phyloP scores from a whole-genome alignment of 2,329 filamentous ascomycete species.

The Colletotrichum sp. region DNA sequence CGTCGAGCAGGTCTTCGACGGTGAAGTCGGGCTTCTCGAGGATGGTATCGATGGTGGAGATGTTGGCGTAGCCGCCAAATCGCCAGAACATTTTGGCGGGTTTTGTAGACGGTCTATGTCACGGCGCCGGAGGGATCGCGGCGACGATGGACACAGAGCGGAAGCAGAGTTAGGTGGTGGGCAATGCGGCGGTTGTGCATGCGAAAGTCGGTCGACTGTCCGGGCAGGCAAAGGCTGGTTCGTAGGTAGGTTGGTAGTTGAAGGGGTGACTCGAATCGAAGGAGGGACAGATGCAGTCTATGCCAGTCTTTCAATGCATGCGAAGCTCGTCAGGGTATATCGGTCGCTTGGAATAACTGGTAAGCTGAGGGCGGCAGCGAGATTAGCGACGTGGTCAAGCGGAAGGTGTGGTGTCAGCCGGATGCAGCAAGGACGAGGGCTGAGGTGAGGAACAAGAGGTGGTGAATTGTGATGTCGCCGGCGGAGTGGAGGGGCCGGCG shows the following conservation, averaged over 20 bases:
- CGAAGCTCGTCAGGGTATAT: slow-evolving; percentile 17
- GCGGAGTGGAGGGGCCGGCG: slow-evolving; percentile 20
- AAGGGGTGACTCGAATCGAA: not conserved
- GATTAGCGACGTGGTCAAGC: not conserved
- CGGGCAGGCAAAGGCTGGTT: not conserved
- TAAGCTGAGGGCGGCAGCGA: not conserved
- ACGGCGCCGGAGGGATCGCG: slow-evolving; percentile 27
- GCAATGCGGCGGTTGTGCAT: not conserved
- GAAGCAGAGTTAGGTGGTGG: not conserved
- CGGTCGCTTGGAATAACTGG: slow-evolving; percentile 1
- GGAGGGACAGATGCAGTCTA: not conserved
- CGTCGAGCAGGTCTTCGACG: slow-evolving; percentile 93
- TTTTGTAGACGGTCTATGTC: slow-evolving; percentile 24
- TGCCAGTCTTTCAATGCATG: slow-evolving; percentile 11
- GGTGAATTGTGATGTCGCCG: slow-evolving; percentile 9
- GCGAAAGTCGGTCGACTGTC: slow-evolving; percentile 1
- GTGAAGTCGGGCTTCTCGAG: slow-evolving; percentile 97
- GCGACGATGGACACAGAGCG: slow-evolving; percentile 13
- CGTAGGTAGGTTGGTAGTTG: not conserved
- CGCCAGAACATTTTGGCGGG: slow-evolving; percentile 94
- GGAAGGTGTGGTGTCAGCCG: not conserved
- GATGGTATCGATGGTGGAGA: slow-evolving; percentile 94
- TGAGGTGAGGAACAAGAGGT: not conserved
- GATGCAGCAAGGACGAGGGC: not conserved
- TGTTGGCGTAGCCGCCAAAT: slow-evolving; percentile 98